phyloP scores from a whole-genome alignment of 2,329 filamentous ascomycete genomes.

The Aspergillus melleus region DNA sequence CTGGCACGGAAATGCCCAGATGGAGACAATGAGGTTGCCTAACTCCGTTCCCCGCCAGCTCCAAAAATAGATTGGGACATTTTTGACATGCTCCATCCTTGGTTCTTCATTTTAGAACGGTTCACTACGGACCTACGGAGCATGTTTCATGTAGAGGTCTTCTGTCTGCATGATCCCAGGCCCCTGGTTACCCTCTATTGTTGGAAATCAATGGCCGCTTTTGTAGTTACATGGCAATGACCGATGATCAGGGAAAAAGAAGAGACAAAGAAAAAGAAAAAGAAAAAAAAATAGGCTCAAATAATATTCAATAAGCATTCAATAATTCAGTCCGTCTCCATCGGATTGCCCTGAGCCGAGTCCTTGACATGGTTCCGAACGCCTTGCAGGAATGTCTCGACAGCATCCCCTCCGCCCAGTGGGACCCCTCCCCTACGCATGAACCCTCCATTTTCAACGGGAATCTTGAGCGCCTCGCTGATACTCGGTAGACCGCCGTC shows the following conservation, averaged over 20 bases:
- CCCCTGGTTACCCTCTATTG: not conserved
- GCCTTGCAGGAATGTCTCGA: constrained; percentile 88
- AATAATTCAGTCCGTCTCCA: constrained; percentile 44
- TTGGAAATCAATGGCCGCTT: not conserved
- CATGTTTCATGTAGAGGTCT: too few relatives aligned
- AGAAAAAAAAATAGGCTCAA: constrained; percentile 9
- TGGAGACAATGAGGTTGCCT: constrained; percentile 9
- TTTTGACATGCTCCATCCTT: not conserved
- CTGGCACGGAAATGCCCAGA: not conserved
- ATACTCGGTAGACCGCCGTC: constrained; percentile 91
- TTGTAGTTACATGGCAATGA: not conserved
- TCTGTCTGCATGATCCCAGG: not conserved
- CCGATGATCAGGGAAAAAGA: not conserved
- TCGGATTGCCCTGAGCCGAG: constrained; percentile 33
- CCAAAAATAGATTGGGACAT: constrained; percentile 11
- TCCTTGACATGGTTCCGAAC: constrained; percentile 77
- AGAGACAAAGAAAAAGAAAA: not conserved
- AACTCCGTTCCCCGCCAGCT: constrained; percentile 2
- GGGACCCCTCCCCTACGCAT: constrained; percentile 77
- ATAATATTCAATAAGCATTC: not conserved
- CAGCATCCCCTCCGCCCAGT: constrained; percentile 80
- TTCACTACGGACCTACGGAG: too few relatives aligned
- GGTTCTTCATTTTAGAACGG: not conserved
- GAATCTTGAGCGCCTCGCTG: constrained; percentile 78
- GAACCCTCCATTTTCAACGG: constrained; percentile 81